A percentile compares a stretch with the other conserved stretches of the same genome.
These are phyloP conservation scores for Cantharellus anzutake DNA, from an alignment of 768 basidiomycete species.

Conservation along the genomic window DNA sequence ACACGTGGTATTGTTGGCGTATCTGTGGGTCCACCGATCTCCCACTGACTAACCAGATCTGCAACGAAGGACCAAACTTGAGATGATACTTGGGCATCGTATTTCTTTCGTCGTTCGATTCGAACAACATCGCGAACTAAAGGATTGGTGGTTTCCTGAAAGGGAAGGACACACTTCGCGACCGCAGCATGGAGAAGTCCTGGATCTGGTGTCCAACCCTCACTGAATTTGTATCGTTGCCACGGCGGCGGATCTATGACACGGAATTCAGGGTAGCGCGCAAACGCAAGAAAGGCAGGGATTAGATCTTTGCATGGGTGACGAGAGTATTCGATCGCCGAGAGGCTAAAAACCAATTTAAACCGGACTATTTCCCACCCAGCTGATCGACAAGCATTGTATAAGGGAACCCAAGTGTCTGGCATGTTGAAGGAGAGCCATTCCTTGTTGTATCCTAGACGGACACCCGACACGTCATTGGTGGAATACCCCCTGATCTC, in stretches of 20 bases:
- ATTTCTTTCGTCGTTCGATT: not conserved
- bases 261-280: constrained; percentile 29
- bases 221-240: not conserved
- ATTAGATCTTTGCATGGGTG: not conserved
- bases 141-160: not conserved
- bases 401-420: not conserved
- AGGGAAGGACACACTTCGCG: not conserved
- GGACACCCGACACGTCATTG: not conserved
- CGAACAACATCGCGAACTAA: not conserved
- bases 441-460: not conserved
- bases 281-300: constrained; percentile 11
- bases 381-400: not conserved
- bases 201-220: not conserved
- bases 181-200: not conserved
- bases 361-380: not conserved
- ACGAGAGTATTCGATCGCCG: not conserved
- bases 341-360: not conserved
- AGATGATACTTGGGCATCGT: not conserved
- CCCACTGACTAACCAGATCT: no score
- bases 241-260: constrained; percentile 22
- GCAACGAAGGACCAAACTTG: not conserved
- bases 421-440: not conserved
- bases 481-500: no score
- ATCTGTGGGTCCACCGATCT: no score
- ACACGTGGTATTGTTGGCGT: no score